Evolutionary conservation across 352 stramenopile genomes (phyloP), one percentile per base, ranked within the genome.

Genomic region (Phytopythium boreale): DNA sequence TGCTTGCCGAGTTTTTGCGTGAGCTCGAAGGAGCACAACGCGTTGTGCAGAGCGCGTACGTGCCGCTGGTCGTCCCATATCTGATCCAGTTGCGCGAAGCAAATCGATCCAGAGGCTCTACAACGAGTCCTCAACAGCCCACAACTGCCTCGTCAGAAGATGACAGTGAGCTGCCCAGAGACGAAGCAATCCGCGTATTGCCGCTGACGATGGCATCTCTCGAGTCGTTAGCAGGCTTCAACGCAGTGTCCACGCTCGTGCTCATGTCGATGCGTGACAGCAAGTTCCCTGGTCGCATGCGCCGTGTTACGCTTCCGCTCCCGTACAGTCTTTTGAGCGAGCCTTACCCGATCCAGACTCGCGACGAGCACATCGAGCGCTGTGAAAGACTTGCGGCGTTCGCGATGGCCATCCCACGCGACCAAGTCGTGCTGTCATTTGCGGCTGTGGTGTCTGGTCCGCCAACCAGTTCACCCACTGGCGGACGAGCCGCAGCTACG

Each of bases 241-340:
- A 52, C 41, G 19, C 52, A 27, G 20, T 62, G 10, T 62, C 56
- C 1, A 20, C 70, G 22, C 31, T 86, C 57, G 69, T 88, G 39
- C 53, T 93, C 20, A 85, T 80, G 69, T 84, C 75, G 31, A 92
- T 93, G 82, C 75, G 81, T 10, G 85, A 93, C 61, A 82, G 74
- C 53, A 90, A 92, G 60, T 93, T 92, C 34, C 85, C 85, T 43
- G 85, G 85, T 11, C 79, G 85, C 20, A 77, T 93, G 68, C 87
- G 86, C 62, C 79, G 85, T 7, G 67, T 91, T 15, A 91, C 78
- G 52, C 73, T 82, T 24, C 79, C 82, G 20, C 72, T 92, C 12
- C 82, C 82, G 11, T 78, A 76, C 41, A 66, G 70, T 22, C 58
- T 93, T 9, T 55, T 93, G 50, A 79, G 69, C 3, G n/a, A 72